phyloP scores from a whole-genome alignment of 2,329 filamentous ascomycete species.

The Apiospora arundinis region DNA sequence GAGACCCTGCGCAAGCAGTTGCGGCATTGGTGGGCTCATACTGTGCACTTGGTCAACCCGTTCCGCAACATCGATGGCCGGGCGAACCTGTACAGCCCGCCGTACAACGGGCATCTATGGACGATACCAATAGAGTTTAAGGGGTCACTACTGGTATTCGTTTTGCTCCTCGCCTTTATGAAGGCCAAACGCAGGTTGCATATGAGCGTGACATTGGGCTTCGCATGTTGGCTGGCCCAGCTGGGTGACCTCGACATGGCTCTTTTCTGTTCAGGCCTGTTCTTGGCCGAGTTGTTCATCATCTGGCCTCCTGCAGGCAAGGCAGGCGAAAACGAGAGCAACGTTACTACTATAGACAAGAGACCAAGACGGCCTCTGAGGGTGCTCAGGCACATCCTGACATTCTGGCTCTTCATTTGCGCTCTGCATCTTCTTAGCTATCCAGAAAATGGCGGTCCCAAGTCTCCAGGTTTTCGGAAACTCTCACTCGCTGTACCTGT shows the following conservation, averaged over 20 bases:
- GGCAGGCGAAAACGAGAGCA: neutral
- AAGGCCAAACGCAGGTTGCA: constrained; percentile 29
- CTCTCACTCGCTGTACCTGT: constrained; percentile 16
- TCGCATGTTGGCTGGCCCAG: constrained; percentile 25
- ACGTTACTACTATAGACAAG: neutral
- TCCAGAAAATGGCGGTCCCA: constrained; percentile 21
- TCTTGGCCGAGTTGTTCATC: constrained; percentile 32
- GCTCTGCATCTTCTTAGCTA: constrained; percentile 26
- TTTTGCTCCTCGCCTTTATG: constrained; percentile 51
- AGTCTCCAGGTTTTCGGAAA: constrained; percentile 21
- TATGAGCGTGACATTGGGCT: constrained; percentile 25
- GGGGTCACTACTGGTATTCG: constrained; percentile 63
- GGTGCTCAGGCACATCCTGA: neutral
- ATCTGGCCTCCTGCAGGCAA: constrained; percentile 20
- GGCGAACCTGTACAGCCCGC: constrained; percentile 57
- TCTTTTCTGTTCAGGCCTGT: constrained; percentile 32
- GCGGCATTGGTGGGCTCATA: constrained; percentile 42
- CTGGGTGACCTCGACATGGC: constrained; percentile 29
- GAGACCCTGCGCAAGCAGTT: constrained; percentile 58
- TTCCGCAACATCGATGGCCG: constrained; percentile 54
- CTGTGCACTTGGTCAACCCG: constrained; percentile 54
- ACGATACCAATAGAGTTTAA: constrained; percentile 68
- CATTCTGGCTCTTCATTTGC: constrained; percentile 8
- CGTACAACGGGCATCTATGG: constrained; percentile 66
- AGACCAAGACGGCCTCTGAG: neutral